Conservation (phyloP, 1,139 yeast species). For the Yamadazyma diddensiae region DNA sequence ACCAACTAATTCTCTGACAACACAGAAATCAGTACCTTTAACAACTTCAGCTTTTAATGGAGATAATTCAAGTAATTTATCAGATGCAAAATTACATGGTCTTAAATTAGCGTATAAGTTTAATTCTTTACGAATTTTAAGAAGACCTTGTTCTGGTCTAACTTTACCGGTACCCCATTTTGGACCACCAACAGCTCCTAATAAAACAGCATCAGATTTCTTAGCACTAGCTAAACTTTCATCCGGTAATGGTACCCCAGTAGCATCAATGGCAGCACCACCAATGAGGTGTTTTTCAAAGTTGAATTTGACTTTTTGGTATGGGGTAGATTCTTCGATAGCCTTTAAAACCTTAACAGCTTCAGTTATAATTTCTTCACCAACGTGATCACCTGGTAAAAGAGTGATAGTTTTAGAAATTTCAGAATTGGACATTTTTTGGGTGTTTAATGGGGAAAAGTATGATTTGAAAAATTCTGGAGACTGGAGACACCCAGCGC, state of each 20-base stretch:
- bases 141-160: constrained; percentile 95
- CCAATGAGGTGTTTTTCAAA: constrained; percentile 87
- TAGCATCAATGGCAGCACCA: constrained; percentile 97
- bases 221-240: constrained; percentile 84
- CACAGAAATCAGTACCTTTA: constrained; percentile 84
- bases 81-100: constrained; percentile 94
- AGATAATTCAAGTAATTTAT: constrained; percentile 75
- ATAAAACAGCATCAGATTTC: constrained; percentile 83
- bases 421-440: constrained; percentile 16
- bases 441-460: not conserved
- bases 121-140: constrained; percentile 90
- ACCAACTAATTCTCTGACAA: constrained; percentile 95
- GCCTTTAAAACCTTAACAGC: constrained; percentile 89
- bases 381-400: constrained; percentile 96
- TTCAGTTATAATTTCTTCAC: constrained; percentile 83
- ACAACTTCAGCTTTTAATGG: constrained; percentile 85
- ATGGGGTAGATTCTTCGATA: constrained; percentile 62
- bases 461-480: constrained; percentile 1
- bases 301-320: constrained; percentile 56
- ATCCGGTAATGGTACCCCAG: constrained; percentile 91
- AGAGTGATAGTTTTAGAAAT: constrained; percentile 69
- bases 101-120: constrained; percentile 92
- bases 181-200: constrained; percentile 99
- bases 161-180: constrained; percentile 96
- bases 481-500: too few relatives aligned